A percentile compares a stretch with the other conserved stretches of the same genome.
These are phyloP conservation scores for Pistacia vera DNA, from an alignment of 345 rosid genomes.

Conservation along the genomic window DNA sequence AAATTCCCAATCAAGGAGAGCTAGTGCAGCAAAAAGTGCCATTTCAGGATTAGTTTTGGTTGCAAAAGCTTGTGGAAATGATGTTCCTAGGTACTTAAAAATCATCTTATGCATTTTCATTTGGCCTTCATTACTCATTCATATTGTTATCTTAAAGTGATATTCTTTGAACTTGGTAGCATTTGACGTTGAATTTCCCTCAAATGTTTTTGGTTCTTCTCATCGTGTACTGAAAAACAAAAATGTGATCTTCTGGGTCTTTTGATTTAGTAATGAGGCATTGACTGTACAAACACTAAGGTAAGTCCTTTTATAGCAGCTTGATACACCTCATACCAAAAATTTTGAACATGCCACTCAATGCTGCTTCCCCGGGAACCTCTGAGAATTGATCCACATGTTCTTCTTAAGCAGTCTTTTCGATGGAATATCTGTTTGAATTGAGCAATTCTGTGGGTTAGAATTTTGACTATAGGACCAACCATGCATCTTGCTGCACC, in stretches of 20 bases:
- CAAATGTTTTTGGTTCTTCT: neutral
- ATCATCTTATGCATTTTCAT: slow-evolving; percentile 7
- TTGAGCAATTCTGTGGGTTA: neutral
- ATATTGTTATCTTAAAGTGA: neutral
- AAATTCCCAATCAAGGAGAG: slow-evolving; percentile 53
- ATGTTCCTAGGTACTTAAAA: slow-evolving; percentile 76
- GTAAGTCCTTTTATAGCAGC: neutral
- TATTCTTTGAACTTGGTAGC: neutral
- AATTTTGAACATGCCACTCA: neutral
- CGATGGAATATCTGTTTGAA: slow-evolving; percentile 7
- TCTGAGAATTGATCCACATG: neutral
- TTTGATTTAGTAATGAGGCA: neutral
- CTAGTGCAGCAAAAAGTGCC: slow-evolving; percentile 78
- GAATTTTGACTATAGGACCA: neutral
- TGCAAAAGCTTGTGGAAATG: slow-evolving; percentile 95
- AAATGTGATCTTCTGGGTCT: neutral
- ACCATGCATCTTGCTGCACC: neutral
- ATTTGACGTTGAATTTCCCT: neutral
- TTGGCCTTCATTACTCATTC: neutral
- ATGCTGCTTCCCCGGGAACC: neutral
- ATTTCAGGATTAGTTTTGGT: slow-evolving; percentile 79
- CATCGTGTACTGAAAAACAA: neutral
- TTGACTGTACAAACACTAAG: slow-evolving; percentile 4
- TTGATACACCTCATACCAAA: neutral
- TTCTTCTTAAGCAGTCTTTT: neutral